Evolutionary conservation across 148 eudicot genomes (phyloP).

Genomic region (Vaccinium macrocarpon): DNA sequence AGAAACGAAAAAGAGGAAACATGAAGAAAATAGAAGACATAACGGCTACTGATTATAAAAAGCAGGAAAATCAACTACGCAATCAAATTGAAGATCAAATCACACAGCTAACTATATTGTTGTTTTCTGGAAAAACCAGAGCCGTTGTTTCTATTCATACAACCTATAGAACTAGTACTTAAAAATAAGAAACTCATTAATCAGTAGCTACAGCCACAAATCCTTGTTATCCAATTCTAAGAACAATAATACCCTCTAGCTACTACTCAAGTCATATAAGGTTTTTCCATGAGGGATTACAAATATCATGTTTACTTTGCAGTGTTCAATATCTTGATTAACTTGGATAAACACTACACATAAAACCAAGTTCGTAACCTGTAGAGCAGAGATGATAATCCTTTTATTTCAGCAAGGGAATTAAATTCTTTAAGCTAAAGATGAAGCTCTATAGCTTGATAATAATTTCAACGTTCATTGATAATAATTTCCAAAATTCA

Average conservation of each 20-base stretch:
- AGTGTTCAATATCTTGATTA: background rate
- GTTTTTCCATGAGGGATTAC: background rate
- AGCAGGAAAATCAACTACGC: background rate
- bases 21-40: background rate
- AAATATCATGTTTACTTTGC: background rate
- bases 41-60: background rate
- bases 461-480: background rate
- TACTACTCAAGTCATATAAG: background rate
- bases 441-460: background rate
- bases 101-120: background rate
- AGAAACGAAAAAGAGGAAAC: background rate
- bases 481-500: background rate
- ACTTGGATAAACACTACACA: background rate
- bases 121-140: background rate
- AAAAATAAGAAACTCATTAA: background rate
- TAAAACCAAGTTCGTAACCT: too few species aligned
- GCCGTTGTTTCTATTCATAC: slow-evolving; percentile 1
- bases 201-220: background rate
- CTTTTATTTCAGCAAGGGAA: background rate
- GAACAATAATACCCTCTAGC: background rate
- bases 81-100: background rate
- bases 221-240: background rate
- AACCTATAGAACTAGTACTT: background rate
- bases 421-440: background rate
- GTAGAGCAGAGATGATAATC: background rate